phyloP scores from a whole-genome alignment of 352 stramenopile species.

The Globisporangium cederbergense region DNA sequence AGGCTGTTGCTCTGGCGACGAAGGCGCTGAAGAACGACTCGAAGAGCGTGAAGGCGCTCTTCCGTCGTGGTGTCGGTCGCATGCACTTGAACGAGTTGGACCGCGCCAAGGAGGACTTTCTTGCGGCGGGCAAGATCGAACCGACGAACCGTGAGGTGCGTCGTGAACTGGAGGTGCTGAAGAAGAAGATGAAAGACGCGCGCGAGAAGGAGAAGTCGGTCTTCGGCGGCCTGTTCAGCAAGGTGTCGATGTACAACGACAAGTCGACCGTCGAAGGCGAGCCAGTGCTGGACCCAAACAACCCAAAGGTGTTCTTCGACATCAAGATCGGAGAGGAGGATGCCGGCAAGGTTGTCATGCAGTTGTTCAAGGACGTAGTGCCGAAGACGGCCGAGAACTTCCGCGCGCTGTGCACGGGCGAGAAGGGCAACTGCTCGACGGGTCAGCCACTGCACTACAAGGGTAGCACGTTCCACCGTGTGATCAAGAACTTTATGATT shows the following conservation, averaged over 20 bases:
- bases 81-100: slow-evolving; percentile 86
- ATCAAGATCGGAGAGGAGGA: slow-evolving; percentile 91
- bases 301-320: slow-evolving; percentile 98
- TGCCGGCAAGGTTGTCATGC: slow-evolving; percentile 92
- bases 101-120: slow-evolving; percentile 82
- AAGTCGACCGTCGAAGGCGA: slow-evolving; percentile 86
- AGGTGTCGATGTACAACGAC: slow-evolving; percentile 97
- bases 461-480: slow-evolving; percentile 95
- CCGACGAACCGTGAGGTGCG: slow-evolving; percentile 81
- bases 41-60: slow-evolving; percentile 84
- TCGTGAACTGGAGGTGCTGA: slow-evolving; percentile 70
- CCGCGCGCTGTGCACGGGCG: slow-evolving; percentile 96
- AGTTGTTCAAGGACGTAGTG: slow-evolving; percentile 95
- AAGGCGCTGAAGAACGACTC: slow-evolving; percentile 85
- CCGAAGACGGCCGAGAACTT: slow-evolving; percentile 99
- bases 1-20: slow-evolving; percentile 73
- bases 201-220: slow-evolving; percentile 95
- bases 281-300: slow-evolving; percentile 68
- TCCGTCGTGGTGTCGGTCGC: slow-evolving; percentile 76
- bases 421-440: slow-evolving; percentile 89
- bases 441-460: slow-evolving; percentile 96
- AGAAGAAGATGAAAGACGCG: slow-evolving; percentile 85
- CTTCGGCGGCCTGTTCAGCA: slow-evolving; percentile 96
- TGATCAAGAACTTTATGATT: slow-evolving; percentile 96
- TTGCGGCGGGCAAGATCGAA: slow-evolving; percentile 79